These are phyloP conservation scores for Niebla homalea DNA, from an alignment of 495 filamentous ascomycete genomes.

Conservation along the genomic window DNA sequence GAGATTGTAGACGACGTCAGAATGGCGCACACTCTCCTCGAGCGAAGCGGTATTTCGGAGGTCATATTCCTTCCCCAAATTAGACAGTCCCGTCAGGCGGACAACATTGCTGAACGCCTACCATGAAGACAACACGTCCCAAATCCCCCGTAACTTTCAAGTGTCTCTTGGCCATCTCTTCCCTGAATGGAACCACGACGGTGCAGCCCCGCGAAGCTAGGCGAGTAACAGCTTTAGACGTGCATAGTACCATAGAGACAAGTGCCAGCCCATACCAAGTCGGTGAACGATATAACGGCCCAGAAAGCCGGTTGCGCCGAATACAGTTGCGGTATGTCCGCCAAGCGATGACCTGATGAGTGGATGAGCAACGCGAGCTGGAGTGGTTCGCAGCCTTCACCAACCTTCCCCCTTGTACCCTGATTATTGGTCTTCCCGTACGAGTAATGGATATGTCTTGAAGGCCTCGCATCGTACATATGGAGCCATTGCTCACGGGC, in stretches of 20 bases:
- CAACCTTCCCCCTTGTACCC: conserved; percentile 72
- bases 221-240: background rate
- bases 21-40: conserved; percentile 92
- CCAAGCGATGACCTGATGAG: conserved; percentile 59
- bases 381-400: conserved; percentile 19
- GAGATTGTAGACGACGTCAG: conserved; percentile 93
- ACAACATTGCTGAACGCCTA: conserved; percentile 21
- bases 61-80: conserved; percentile 64
- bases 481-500: background rate
- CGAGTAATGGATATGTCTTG: conserved; percentile 74
- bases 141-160: conserved; percentile 91
- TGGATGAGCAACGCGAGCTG: background rate
- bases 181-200: conserved; percentile 83
- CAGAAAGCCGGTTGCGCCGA: conserved; percentile 91
- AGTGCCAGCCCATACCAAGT: conserved; percentile 49
- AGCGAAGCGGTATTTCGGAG: conserved; percentile 90
- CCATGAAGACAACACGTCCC: conserved; percentile 74
- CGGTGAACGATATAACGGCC: conserved; percentile 96
- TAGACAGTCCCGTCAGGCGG: background rate
- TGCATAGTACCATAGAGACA: background rate
- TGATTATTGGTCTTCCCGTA: conserved; percentile 76
- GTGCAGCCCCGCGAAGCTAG: conserved; percentile 81
- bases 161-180: conserved; percentile 96
- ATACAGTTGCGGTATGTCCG: conserved; percentile 93
- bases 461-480: conserved; percentile 26